Percentiles rank a stretch among this genome's conserved stretches.
Evolutionary conservation across 2,329 filamentous ascomycete genomes (phyloP).

Genomic region (Chaetomium sp.): DNA sequence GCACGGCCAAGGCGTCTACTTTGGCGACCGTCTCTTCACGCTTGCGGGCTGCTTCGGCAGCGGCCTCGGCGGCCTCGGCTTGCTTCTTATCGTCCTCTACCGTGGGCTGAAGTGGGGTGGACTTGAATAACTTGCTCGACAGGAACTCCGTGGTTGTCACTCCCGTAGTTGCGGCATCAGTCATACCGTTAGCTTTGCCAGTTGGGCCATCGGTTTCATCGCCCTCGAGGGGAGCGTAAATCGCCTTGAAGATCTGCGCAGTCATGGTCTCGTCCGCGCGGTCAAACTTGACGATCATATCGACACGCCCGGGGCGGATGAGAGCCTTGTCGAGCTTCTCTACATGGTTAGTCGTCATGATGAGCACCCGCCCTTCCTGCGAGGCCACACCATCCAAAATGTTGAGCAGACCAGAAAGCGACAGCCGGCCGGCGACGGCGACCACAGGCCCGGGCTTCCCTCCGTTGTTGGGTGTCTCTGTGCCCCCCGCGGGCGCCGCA

Average conservation of each 20-base stretch:
- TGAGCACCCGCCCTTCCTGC: constrained; percentile 55
- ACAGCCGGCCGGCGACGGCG: constrained; percentile 40
- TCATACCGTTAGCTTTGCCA: too few relatives aligned
- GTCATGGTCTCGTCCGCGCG: constrained; percentile 48
- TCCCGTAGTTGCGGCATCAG: too few relatives aligned
- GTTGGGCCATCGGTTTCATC: constrained; percentile 30
- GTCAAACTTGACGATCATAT: constrained; percentile 53
- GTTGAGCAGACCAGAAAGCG: constrained; percentile 72
- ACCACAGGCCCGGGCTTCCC: too few relatives aligned
- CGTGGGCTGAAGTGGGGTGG: background rate
- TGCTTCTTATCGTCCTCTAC: constrained; percentile 19
- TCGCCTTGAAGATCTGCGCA: constrained; percentile 50
- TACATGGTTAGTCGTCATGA: constrained; percentile 61
- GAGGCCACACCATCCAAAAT: constrained; percentile 69
- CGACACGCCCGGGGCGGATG: constrained; percentile 56
- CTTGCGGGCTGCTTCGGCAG: constrained; percentile 26
- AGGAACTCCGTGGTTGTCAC: too few relatives aligned
- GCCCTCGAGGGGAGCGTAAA: constrained; percentile 47
- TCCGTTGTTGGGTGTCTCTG: too few relatives aligned
- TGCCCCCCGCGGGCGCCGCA: background rate
- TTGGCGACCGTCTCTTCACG: constrained; percentile 31
- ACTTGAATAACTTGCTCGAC: constrained; percentile 4
- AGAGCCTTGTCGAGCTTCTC: constrained; percentile 57
- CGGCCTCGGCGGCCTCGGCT: constrained; percentile 21
- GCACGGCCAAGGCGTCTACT: constrained; percentile 40